phyloP scores from a whole-genome alignment of 1,139 yeast species.

The Debaryomyces robertsiae region DNA sequence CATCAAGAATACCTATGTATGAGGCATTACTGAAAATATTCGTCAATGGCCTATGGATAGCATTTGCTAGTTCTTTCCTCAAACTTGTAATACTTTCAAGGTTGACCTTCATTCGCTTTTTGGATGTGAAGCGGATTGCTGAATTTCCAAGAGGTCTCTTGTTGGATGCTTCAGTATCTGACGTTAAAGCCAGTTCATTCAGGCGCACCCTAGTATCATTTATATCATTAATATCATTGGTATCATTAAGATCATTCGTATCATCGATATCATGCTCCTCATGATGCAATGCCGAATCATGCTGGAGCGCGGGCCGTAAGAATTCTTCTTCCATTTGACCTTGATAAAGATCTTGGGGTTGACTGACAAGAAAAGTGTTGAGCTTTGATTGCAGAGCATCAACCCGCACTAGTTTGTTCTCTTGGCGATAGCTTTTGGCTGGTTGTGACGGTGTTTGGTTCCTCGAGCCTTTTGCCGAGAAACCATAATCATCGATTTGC shows the following conservation, averaged over 20 bases:
- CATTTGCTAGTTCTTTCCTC: conserved; percentile 49
- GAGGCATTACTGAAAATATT: conserved; percentile 68
- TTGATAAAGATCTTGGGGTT: conserved; percentile 13
- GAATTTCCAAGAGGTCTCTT: not conserved
- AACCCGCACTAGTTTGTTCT: conserved; percentile 70
- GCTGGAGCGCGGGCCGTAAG: not conserved
- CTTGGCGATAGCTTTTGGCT: conserved; percentile 47
- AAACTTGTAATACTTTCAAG: conserved; percentile 63
- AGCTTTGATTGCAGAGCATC: conserved; percentile 70
- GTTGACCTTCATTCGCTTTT: conserved; percentile 36
- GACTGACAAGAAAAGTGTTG: conserved; percentile 40
- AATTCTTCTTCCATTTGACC: conserved; percentile 6
- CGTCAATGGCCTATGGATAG: conserved; percentile 58
- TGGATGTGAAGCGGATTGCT: conserved; percentile 12
- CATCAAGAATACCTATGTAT: conserved; percentile 84
- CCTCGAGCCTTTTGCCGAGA: no score
- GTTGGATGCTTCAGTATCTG: no score
- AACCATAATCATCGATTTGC: conserved; percentile 11
- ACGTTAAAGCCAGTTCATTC: no score
- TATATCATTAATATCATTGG: not conserved
- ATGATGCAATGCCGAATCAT: no score
- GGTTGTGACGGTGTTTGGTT: conserved; percentile 7
- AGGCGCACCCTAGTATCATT: not conserved
- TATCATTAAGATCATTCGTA: not conserved
- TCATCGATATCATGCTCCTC: not conserved